Evolutionary conservation across 129 eudicot species (phyloP).

Genomic region (Smallanthus sonchifolius): DNA sequence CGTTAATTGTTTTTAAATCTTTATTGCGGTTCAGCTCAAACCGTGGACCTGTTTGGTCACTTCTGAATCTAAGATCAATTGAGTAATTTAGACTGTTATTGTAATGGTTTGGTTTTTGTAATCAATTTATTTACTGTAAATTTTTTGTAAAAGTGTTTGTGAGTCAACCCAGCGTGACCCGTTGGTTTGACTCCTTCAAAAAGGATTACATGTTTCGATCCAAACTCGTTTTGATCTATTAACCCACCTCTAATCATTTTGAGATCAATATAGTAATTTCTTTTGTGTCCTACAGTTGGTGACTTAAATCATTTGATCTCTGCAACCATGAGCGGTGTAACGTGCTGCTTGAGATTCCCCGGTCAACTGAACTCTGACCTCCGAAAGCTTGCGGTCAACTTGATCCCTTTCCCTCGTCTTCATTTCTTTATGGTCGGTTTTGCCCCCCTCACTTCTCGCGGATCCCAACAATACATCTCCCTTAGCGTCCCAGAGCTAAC

Average conservation of each 20-base stretch:
- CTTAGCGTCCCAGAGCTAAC: conserved; percentile 5
- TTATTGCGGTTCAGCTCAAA: too few species aligned
- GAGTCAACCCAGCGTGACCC: neutral
- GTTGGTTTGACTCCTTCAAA: neutral
- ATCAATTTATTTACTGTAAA: neutral
- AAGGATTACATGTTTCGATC: neutral
- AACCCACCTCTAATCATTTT: neutral
- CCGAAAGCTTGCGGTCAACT: conserved; percentile 7
- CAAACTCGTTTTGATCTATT: neutral
- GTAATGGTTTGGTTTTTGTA: too few species aligned
- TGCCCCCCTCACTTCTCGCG: conserved; percentile 6
- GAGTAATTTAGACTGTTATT: neutral
- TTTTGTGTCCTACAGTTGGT: neutral
- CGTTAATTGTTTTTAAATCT: too few species aligned
- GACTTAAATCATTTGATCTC: conserved; percentile 6
- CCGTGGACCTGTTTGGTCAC: neutral
- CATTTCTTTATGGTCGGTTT: conserved; percentile 9
- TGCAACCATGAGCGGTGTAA: conserved; percentile 7
- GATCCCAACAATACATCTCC: conserved; percentile 1
- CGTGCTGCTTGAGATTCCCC: neutral
- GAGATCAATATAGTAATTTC: neutral
- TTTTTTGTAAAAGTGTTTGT: neutral
- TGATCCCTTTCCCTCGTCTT: neutral
- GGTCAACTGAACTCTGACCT: conserved; percentile 6
- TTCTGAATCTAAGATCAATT: neutral